Evolutionary conservation across 805 yeast species (phyloP).

Genomic region (Starmerella bombicola): DNA sequence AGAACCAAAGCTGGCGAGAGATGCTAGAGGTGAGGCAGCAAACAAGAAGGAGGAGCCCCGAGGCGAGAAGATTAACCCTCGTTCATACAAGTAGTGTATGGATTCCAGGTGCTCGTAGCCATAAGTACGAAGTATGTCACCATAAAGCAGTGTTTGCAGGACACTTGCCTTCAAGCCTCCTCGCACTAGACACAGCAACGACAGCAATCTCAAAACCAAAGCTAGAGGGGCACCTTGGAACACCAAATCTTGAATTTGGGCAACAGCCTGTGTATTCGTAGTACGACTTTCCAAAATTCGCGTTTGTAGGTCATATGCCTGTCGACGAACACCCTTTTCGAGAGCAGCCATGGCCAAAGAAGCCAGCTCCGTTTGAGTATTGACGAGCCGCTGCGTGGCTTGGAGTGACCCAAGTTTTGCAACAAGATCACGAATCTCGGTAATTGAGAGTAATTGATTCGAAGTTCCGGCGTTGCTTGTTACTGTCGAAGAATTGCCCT

Average conservation of each 20-base stretch:
- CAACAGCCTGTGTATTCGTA: constrained; percentile 31
- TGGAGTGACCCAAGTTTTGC: constrained; percentile 56
- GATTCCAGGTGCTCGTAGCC: constrained; percentile 45
- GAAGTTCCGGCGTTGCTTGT: not conserved
- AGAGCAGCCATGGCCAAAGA: constrained; percentile 46
- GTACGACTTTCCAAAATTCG: constrained; percentile 47
- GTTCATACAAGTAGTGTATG: constrained; percentile 38
- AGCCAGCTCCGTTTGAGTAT: constrained; percentile 63
- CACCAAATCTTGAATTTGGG: constrained; percentile 40
- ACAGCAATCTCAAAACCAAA: constrained; percentile 41
- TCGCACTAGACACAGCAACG: constrained; percentile 48
- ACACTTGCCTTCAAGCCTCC: constrained; percentile 57
- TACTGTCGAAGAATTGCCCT: constrained; percentile 34
- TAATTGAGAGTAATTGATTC: constrained; percentile 31
- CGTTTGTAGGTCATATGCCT: constrained; percentile 34
- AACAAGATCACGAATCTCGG: constrained; percentile 62
- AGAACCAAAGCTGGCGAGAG: constrained; percentile 15
- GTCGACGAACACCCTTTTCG: constrained; percentile 26
- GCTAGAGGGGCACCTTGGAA: constrained; percentile 33
- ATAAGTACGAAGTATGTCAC: constrained; percentile 46
- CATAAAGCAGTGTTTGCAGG: constrained; percentile 31
- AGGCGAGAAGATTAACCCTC: constrained; percentile 36
- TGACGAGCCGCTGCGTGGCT: constrained; percentile 50
- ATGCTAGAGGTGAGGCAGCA: constrained; percentile 25
- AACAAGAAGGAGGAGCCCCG: constrained; percentile 14